These are phyloP conservation scores for Saccharomycopsis olivae DNA, from an alignment of 805 yeast genomes.

Conservation along the genomic window DNA sequence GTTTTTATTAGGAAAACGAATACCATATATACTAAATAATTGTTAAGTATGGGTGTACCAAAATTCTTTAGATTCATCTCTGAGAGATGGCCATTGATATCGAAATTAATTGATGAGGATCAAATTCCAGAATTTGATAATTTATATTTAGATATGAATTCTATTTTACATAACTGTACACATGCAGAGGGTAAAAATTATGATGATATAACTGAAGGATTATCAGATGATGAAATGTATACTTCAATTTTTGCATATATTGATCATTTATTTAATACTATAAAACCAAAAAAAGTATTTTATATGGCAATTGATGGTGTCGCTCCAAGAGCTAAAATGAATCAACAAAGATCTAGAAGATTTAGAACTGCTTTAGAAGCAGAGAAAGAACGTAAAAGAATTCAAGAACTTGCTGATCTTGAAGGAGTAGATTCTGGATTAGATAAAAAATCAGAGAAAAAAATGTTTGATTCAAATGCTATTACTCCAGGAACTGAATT, in stretches of 20 bases:
- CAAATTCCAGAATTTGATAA: constrained; percentile 93
- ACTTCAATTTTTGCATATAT: constrained; percentile 89
- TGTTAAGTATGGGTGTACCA: constrained; percentile 67
- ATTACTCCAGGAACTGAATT: constrained; percentile 97
- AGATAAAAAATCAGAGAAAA: not conserved
- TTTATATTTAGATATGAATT: constrained; percentile 93
- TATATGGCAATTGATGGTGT: constrained; percentile 99
- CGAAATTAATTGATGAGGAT: constrained; percentile 70
- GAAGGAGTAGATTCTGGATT: constrained; percentile 11
- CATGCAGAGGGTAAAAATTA: constrained; percentile 54
- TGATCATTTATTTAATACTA: constrained; percentile 82
- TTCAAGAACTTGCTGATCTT: constrained; percentile 15
- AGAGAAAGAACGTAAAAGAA: constrained; percentile 48
- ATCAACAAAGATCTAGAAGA: constrained; percentile 93
- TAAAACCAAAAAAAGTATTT: constrained; percentile 76
- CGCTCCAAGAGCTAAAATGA: constrained; percentile 98
- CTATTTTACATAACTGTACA: constrained; percentile 89
- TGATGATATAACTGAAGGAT: constrained; percentile 44
- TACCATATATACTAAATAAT: too few relatives aligned
- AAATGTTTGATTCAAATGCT: constrained; percentile 80
- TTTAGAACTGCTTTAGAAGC: constrained; percentile 92
- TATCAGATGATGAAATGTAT: constrained; percentile 87
- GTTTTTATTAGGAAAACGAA: too few relatives aligned
- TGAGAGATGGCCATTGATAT: constrained; percentile 96
- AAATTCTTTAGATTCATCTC: constrained; percentile 94